These are phyloP conservation scores for Kazachstania kunashirensis DNA, from an alignment of 805 yeast genomes.

Conservation along the genomic window DNA sequence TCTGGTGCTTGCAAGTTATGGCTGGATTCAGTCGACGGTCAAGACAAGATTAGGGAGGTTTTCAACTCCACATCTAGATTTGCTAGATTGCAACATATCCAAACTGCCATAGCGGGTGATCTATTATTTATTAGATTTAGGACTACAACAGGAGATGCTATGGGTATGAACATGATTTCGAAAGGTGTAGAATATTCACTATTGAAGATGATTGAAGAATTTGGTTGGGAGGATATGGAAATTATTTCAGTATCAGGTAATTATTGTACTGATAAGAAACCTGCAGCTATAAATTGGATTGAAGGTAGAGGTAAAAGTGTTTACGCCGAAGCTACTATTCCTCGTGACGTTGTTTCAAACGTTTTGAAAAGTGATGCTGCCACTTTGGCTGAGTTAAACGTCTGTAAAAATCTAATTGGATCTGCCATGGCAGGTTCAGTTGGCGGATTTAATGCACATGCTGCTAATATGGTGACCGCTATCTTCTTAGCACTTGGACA, in stretches of 20 bases:
- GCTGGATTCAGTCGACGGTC: slow-evolving; percentile 95
- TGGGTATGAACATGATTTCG: slow-evolving; percentile 99
- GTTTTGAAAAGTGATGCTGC: slow-evolving; percentile 89
- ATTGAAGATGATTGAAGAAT: slow-evolving; percentile 72
- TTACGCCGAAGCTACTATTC: slow-evolving; percentile 91
- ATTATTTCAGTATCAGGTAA: slow-evolving; percentile 91
- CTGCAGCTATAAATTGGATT: slow-evolving; percentile 98
- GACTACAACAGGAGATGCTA: slow-evolving; percentile 99
- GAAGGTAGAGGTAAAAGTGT: slow-evolving; percentile 98
- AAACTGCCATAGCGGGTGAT: slow-evolving; percentile 92
- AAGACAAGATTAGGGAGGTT: slow-evolving; percentile 66
- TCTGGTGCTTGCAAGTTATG: slow-evolving; percentile 93
- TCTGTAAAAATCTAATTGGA: slow-evolving; percentile 84
- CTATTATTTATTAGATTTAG: slow-evolving; percentile 82
- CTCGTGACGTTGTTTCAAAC: slow-evolving; percentile 64
- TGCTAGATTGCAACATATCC: slow-evolving; percentile 84
- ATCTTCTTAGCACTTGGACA: slow-evolving; percentile 93
- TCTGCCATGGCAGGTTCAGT: slow-evolving; percentile 97
- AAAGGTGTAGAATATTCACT: slow-evolving; percentile 91
- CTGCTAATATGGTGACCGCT: slow-evolving; percentile 93
- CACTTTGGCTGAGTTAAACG: slow-evolving; percentile 82
- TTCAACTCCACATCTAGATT: slow-evolving; percentile 95
- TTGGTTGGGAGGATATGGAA: slow-evolving; percentile 91
- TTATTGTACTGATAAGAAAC: slow-evolving; percentile 94
- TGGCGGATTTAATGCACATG: slow-evolving; percentile 98